These are phyloP conservation scores for Mangifera indica DNA, from an alignment of 345 rosid genomes.

Conservation along the genomic window DNA sequence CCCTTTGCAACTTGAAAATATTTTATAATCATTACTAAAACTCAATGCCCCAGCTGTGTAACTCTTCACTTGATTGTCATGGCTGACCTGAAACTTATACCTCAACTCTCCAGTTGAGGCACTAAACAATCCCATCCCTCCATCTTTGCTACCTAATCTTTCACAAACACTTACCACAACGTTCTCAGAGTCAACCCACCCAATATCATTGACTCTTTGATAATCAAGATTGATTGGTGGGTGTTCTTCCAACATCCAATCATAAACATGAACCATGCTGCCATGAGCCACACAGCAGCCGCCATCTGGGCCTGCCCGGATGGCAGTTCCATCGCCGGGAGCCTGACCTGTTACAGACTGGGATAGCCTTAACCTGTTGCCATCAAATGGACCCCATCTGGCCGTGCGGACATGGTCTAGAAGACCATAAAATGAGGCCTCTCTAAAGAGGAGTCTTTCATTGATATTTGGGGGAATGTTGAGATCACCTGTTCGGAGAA, in stretches of 20 bases:
- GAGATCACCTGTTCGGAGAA: constrained; percentile 96
- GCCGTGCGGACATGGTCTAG: constrained; percentile 74
- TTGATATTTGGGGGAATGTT: constrained; percentile 64
- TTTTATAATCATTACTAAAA: constrained; percentile 55
- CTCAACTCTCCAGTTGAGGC: constrained; percentile 69
- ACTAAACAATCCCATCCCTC: constrained; percentile 92
- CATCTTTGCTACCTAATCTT: constrained; percentile 78
- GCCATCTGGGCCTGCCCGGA: constrained; percentile 89
- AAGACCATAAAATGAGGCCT: constrained; percentile 83
- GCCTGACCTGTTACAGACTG: constrained; percentile 73
- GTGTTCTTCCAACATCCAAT: constrained; percentile 89
- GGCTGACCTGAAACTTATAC: constrained; percentile 70
- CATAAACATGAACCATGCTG: constrained; percentile 78
- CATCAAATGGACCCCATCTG: constrained; percentile 83
- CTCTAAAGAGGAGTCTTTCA: constrained; percentile 67
- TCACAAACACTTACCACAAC: constrained; percentile 74
- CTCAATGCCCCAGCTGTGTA: constrained; percentile 88
- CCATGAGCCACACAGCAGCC: constrained; percentile 98
- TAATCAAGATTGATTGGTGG: constrained; percentile 75
- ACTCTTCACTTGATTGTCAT: constrained; percentile 70
- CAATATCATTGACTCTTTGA: constrained; percentile 90
- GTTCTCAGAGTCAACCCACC: constrained; percentile 63
- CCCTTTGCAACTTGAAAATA: constrained; percentile 85
- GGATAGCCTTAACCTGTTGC: constrained; percentile 59
- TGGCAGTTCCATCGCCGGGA: constrained; percentile 94